phyloP scores from a whole-genome alignment of 345 rosid species.

The Clausena lansium region DNA sequence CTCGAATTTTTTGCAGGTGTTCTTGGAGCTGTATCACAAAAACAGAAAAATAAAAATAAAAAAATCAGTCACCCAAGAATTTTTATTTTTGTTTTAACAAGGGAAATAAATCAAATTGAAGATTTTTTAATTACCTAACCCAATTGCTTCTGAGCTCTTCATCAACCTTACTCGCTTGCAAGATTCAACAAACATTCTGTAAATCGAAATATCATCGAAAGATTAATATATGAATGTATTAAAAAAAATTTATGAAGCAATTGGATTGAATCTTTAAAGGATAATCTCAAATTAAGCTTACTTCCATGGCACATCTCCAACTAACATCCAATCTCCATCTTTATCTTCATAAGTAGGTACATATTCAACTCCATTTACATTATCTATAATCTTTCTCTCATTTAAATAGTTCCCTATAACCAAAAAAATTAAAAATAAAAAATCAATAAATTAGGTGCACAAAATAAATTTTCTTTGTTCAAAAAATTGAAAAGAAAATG shows the following conservation, averaged over 20 bases:
- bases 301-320: slow-evolving; percentile 95
- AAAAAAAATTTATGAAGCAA: not conserved
- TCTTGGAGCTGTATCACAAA: slow-evolving; percentile 29
- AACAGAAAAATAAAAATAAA: not conserved
- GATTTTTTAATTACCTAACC: slow-evolving; percentile 27
- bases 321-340: slow-evolving; percentile 88
- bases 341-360: slow-evolving; percentile 74
- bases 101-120: not conserved
- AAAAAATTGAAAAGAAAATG: not conserved
- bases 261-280: not conserved
- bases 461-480: not conserved
- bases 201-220: not conserved
- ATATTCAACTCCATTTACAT: slow-evolving; percentile 43
- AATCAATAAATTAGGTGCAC: not conserved
- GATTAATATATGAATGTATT: not conserved
- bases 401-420: slow-evolving; percentile 39
- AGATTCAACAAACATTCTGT: slow-evolving; percentile 68
- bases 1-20: slow-evolving; percentile 36
- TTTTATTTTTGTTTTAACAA: too few species aligned
- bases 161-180: slow-evolving; percentile 71
- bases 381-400: slow-evolving; percentile 33
- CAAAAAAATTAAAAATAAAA: not conserved
- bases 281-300: slow-evolving; percentile 28
- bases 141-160: slow-evolving; percentile 56
- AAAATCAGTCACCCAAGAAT: not conserved